Conservation (phyloP, 768 basidiomycete genomes). For the Calocybe gangraenosa region DNA sequence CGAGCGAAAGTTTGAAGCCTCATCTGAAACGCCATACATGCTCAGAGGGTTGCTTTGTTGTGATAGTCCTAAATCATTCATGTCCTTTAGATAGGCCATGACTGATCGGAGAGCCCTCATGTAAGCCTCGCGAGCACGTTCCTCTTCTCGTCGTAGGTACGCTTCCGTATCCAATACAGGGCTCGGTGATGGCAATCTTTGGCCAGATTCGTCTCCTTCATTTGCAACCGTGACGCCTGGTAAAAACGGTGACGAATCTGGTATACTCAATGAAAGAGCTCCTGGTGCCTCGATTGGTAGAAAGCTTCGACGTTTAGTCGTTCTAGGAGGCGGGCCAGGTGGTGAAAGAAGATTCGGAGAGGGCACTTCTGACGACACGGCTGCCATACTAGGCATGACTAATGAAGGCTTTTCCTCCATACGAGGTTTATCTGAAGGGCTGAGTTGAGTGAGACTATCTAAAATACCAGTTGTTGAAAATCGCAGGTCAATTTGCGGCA, state of each 20-base stretch:
- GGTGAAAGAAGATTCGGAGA: conserved; percentile 37
- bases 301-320: conserved; percentile 82
- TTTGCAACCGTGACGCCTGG: conserved; percentile 43
- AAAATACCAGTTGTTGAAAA: conserved; percentile 68
- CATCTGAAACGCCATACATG: conserved; percentile 55
- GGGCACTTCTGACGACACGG: conserved; percentile 15
- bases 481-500: conserved; percentile 65
- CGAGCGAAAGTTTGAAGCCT: conserved; percentile 39
- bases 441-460: conserved; percentile 37
- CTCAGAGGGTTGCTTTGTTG: conserved; percentile 57
- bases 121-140: conserved; percentile 65
- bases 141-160: conserved; percentile 61
- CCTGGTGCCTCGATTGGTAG: conserved; percentile 73
- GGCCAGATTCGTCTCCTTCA: conserved; percentile 30
- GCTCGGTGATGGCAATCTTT: conserved; percentile 37
- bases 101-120: conserved; percentile 82
- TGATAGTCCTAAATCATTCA: conserved; percentile 83
- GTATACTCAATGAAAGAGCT: conserved; percentile 48
- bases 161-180: conserved; percentile 46
- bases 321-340: conserved; percentile 39
- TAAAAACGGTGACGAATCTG: conserved; percentile 58
- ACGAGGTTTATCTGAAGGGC: conserved; percentile 24
- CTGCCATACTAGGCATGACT: conserved; percentile 23
- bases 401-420: conserved; percentile 21
- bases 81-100: conserved; percentile 94